Evolutionary conservation across 345 rosid genomes (phyloP), one percentile per base, ranked within the genome.

Genomic region (Aquilaria malaccensis): DNA sequence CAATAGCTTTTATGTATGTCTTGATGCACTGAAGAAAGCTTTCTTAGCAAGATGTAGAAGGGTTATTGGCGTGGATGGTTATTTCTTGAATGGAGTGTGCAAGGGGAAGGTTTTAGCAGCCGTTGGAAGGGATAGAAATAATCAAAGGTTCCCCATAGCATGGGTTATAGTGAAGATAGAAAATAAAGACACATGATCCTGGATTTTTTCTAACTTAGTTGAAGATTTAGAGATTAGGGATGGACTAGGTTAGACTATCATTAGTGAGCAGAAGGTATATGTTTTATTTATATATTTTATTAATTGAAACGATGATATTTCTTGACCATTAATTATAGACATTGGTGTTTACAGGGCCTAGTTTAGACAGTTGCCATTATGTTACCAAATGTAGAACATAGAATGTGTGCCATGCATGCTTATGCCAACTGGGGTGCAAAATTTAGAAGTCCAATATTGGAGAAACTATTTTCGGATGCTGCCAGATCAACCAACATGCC

Each of bases 131-230:
- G 63, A 45, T 45, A 33, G 10, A 7, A 60, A 60, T 60, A 11
- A 60, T 13, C 63, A 60, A 15, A 45, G 13, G 52, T 60, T 13
- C 47, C 63, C 4, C 14, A 48, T 60, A 6, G 53, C 51, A 3
- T 60, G 1, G 63, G 22, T 22, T 22, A 22, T 22, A 22, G 22
- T 22, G 22, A 22, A 22, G 22, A 22, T 22, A 22, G 1, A 22
- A 7, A 47, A 47, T 13, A 47, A 9, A 47, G 13, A 47, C 14
- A 29, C 32, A 3, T 15, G 50, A 7, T 9, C 2, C 6, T 60
- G 52, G 63, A 2, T 45, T 15, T 22, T 45, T 2, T 10, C 3
- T 2, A 11, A 2, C 1, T 5, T 22, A 6, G 12, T 2, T 2
- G 6, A 45, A 1, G 32, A 43, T 45, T 29, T 45, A 32, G 61